Evolutionary conservation across 192 early-diverging fungal species (phyloP).

Genomic region (Rhizophagus clarus): DNA sequence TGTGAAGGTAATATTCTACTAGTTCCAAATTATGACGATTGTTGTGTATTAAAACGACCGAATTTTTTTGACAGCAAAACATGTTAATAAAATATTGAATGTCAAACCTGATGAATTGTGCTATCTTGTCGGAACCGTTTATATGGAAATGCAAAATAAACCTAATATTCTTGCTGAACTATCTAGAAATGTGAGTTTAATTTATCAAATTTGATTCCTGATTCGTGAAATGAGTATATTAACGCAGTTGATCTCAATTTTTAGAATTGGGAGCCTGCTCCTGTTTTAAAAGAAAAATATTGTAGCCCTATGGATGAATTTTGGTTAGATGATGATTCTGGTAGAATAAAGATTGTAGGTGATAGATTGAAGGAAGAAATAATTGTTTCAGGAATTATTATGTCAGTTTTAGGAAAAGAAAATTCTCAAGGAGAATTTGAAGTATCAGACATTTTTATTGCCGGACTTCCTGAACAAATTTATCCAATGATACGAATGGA

Average conservation of each 20-base stretch:
- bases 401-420: slow-evolving; percentile 81
- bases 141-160: slow-evolving; percentile 83
- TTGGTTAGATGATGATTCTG: slow-evolving; percentile 91
- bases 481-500: slow-evolving; percentile 32
- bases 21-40: neutral
- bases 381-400: slow-evolving; percentile 74
- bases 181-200: slow-evolving; percentile 68
- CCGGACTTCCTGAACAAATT: slow-evolving; percentile 62
- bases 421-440: slow-evolving; percentile 79
- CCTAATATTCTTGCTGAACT: slow-evolving; percentile 92
- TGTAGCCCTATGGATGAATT: slow-evolving; percentile 60
- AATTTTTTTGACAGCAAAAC: slow-evolving; percentile 29
- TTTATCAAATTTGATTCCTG: neutral
- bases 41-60: neutral
- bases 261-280: slow-evolving; percentile 67
- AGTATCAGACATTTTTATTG: slow-evolving; percentile 79
- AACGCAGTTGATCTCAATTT: neutral
- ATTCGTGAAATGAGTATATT: neutral
- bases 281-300: slow-evolving; percentile 70
- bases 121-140: slow-evolving; percentile 86
- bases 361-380: slow-evolving; percentile 47
- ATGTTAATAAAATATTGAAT: slow-evolving; percentile 73
- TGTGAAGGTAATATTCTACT: neutral
- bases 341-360: slow-evolving; percentile 78
- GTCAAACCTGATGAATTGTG: slow-evolving; percentile 63